Conservation (phyloP, 2,329 filamentous ascomycete species). For the Lanzia echinophila region DNA sequence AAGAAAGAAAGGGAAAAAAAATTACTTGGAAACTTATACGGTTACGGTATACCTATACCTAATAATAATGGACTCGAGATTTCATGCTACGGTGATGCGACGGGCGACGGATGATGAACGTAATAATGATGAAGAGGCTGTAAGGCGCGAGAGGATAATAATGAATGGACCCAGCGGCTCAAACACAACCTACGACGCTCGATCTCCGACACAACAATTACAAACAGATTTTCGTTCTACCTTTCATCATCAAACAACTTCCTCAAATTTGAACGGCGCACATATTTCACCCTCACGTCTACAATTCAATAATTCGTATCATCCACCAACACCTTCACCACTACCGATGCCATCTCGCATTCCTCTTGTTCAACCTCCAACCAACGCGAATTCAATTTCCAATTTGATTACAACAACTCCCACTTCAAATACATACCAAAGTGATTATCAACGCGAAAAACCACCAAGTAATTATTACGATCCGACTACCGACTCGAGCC, state of each 20-base stretch:
- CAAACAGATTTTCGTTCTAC: slow-evolving; percentile 5
- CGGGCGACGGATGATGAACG: slow-evolving; percentile 21
- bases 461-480: slow-evolving; percentile 39
- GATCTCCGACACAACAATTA: slow-evolving; percentile 1
- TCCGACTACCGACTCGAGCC: slow-evolving; percentile 38
- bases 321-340: slow-evolving; percentile 20
- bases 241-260: slow-evolving; percentile 4
- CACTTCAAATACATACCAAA: slow-evolving; percentile 25
- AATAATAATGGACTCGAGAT: slow-evolving; percentile 24
- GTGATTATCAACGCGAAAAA: slow-evolving; percentile 36
- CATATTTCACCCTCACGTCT: slow-evolving; percentile 25
- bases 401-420: slow-evolving; percentile 16
- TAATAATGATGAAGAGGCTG: not conserved
- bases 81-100: slow-evolving; percentile 29
- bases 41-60: no score
- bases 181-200: slow-evolving; percentile 2
- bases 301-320: slow-evolving; percentile 28
- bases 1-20: not conserved
- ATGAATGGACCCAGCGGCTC: slow-evolving; percentile 12
- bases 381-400: slow-evolving; percentile 17
- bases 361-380: slow-evolving; percentile 14
- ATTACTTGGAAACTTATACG: no score
- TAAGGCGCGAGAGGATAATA: slow-evolving; percentile 10
- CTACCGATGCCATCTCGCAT: slow-evolving; percentile 24
- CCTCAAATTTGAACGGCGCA: slow-evolving; percentile 15